Percentiles rank a stretch among this genome's conserved stretches.
These are phyloP conservation scores for Cyberlindnera mrakii DNA, from an alignment of 805 yeast species.

Conservation along the genomic window DNA sequence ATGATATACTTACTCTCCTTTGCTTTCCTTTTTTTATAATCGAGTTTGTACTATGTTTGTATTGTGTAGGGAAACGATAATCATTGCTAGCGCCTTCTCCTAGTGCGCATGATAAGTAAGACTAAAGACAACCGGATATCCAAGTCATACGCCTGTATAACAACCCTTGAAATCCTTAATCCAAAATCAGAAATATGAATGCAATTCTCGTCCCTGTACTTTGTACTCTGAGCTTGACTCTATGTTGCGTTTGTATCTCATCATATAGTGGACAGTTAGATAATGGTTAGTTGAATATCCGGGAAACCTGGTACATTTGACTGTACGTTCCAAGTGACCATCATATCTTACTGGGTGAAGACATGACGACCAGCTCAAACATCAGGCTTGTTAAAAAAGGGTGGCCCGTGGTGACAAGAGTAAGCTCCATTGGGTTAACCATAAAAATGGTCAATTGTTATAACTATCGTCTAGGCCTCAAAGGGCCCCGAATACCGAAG, in stretches of 20 bases:
- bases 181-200: slow-evolving; percentile 21
- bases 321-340: slow-evolving; percentile 37
- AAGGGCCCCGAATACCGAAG: slow-evolving; percentile 56
- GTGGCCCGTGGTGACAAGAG: slow-evolving; percentile 59
- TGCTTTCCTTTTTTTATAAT: too few relatives aligned
- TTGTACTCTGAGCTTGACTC: slow-evolving; percentile 83
- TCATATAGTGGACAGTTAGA: slow-evolving; percentile 34
- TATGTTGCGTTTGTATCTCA: slow-evolving; percentile 76
- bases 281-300: slow-evolving; percentile 6
- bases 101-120: not conserved
- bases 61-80: not conserved
- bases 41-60: too few relatives aligned
- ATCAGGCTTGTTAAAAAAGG: slow-evolving; percentile 25
- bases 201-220: slow-evolving; percentile 69
- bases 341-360: not conserved
- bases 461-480: slow-evolving; percentile 62
- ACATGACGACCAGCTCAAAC: not conserved
- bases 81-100: not conserved
- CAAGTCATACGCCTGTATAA: slow-evolving; percentile 19
- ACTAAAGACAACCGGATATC: slow-evolving; percentile 6
- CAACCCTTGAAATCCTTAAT: not conserved
- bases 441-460: slow-evolving; percentile 46
- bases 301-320: slow-evolving; percentile 59
- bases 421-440: slow-evolving; percentile 82
- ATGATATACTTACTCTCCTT: not conserved